phyloP scores from a whole-genome alignment of 345 rosid species.

The Combretum micranthum region DNA sequence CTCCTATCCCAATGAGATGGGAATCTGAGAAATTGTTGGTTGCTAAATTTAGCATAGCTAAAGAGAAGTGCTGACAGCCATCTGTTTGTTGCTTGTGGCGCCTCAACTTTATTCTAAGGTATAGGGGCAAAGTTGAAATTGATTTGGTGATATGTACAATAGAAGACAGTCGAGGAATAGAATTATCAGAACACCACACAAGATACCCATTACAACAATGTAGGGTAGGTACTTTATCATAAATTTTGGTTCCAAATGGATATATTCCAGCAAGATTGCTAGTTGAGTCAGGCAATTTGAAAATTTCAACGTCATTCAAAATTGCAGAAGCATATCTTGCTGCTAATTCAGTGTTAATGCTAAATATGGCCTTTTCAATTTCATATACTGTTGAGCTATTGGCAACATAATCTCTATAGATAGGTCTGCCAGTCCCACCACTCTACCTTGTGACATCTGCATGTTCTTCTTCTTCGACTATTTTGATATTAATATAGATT shows the following conservation, averaged over 20 bases:
- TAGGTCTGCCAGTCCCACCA: conserved; percentile 19
- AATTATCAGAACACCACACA: neutral
- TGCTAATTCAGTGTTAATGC: conserved; percentile 7
- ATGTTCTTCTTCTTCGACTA: conserved; percentile 12
- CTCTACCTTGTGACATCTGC: conserved; percentile 20
- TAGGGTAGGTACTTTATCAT: neutral
- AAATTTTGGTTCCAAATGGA: neutral
- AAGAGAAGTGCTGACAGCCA: conserved; percentile 21
- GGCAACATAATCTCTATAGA: conserved; percentile 21
- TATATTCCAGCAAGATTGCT: conserved; percentile 25
- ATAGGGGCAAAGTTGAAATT: neutral
- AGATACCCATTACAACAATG: conserved; percentile 1
- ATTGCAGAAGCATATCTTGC: conserved; percentile 20
- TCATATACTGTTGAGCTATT: conserved; percentile 1
- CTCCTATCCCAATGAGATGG: conserved; percentile 23
- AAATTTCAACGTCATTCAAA: conserved; percentile 30
- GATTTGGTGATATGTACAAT: conserved; percentile 2
- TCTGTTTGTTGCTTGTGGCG: neutral
- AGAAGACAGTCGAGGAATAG: no score
- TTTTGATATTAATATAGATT: conserved; percentile 18
- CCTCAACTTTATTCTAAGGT: no score
- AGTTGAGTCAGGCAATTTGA: conserved; percentile 17
- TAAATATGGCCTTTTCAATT: conserved; percentile 13
- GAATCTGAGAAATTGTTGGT: conserved; percentile 21
- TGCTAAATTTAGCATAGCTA: conserved; percentile 19